Evolutionary conservation across 2,329 filamentous ascomycete genomes (phyloP), one percentile per base, ranked within the genome.

Genomic region (Aspergillus brunneoviolaceus): DNA sequence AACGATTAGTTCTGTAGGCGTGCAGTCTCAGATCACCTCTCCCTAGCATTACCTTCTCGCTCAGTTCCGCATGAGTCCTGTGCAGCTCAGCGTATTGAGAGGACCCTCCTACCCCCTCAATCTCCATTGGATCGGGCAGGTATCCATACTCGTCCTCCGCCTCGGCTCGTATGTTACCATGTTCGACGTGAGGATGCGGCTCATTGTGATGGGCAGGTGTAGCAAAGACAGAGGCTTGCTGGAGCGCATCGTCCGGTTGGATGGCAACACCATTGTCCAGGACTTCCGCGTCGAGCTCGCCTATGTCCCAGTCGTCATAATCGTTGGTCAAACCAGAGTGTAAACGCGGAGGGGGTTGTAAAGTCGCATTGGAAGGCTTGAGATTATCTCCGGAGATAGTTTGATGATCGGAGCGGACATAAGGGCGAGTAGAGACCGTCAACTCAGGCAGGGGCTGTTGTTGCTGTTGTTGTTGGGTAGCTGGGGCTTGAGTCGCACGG

Each of bases 281-380:
- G 16, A 80, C 72, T 52, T 76, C 75, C 21, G 76, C 77, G 57
- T 80, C 79, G 50, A 79, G 62, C 59, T 78, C 76, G 5, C 75
- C 77, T 52, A 79, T 74, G 63, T 80, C 78, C 51, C 78, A 67
- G 58, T 74, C 71, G 47, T 73, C 75, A 69, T 79, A 79, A 29
- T 76, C 73, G 57, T 74, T 77, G 23, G 74, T 75, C 48, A 77
- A 72, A 31, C 73, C 72, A 12, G 70, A 72, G 25, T 74, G 72
- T 55, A 74, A 50, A 19, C 66, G 71, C 57, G 69, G 65, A 42
- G 73, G 67, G 21, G 67, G 68, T 57, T 65, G 70, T 57, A 71
- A 61, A 5, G 64, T 66, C 39, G 68, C 50, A 57, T 62, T 55
- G 39, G 63, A 50, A 27, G 51, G 55, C 3, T 54, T 51, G 1